These are phyloP conservation scores for Dichotomopilus funicola DNA, from an alignment of 2,329 filamentous ascomycete species.

Conservation along the genomic window DNA sequence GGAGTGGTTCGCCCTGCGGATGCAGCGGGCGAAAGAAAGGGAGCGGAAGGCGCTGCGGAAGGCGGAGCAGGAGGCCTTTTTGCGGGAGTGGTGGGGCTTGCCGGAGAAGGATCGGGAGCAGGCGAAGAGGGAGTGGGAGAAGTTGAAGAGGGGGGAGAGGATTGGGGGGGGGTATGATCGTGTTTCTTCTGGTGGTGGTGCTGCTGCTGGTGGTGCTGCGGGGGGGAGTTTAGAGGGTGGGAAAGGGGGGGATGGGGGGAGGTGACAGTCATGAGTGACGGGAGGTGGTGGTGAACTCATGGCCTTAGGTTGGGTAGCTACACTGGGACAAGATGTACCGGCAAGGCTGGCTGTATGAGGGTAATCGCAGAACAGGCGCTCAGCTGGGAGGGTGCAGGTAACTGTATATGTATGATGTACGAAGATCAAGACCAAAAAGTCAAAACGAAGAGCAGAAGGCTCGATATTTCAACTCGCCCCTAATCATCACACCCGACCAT, in stretches of 20 bases:
- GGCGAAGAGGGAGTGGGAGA: slow-evolving; percentile 47
- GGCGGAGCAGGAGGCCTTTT: slow-evolving; percentile 57
- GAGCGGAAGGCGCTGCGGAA: slow-evolving; percentile 57
- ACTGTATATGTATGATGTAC: too few species aligned
- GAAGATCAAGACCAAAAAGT: too few species aligned
- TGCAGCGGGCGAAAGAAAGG: slow-evolving; percentile 61
- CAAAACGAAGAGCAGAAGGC: too few species aligned
- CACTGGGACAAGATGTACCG: too few species aligned
- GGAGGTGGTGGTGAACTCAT: too few species aligned
- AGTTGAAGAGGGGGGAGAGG: slow-evolving; percentile 44
- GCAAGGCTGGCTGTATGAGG: too few species aligned
- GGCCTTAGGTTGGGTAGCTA: too few species aligned
- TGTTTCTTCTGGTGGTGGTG: not conserved
- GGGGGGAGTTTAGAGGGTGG: not conserved
- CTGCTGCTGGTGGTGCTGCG: not conserved
- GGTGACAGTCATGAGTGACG: not conserved
- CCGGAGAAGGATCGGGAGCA: slow-evolving; percentile 49
- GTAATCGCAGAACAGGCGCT: too few species aligned
- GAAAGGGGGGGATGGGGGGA: not conserved
- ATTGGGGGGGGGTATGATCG: slow-evolving; percentile 39
- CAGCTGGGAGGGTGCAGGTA: too few species aligned
- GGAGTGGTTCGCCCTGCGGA: slow-evolving; percentile 81
- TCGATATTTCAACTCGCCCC: too few species aligned
- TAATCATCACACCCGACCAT: too few species aligned
- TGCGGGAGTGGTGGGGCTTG: slow-evolving; percentile 62